phyloP scores from a whole-genome alignment of 1,284 basidiomycete genomes.

The Irpex rosettiformis region DNA sequence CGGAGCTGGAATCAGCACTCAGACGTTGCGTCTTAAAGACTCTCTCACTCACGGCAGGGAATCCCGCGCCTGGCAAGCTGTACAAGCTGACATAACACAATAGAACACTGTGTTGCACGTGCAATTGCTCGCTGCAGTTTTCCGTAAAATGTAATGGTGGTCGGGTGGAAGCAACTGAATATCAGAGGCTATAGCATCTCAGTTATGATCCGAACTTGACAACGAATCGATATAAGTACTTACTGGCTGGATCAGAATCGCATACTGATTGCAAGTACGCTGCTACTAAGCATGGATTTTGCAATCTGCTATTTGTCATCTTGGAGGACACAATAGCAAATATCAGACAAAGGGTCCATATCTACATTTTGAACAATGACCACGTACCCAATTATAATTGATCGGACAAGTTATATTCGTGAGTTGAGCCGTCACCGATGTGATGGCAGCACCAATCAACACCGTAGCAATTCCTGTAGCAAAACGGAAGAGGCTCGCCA shows the following conservation, averaged over 20 bases:
- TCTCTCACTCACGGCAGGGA: not conserved
- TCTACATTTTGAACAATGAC: not conserved
- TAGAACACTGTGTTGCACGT: not conserved
- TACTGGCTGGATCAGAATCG: not conserved
- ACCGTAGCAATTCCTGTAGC: no score
- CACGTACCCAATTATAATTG: not conserved
- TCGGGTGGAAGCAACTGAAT: not conserved
- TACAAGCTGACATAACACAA: not conserved
- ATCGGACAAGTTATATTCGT: not conserved
- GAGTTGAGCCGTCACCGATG: not conserved
- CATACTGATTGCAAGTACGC: not conserved
- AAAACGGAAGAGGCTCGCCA: no score
- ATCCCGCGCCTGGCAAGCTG: not conserved
- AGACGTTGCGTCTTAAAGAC: no score
- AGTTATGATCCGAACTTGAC: not conserved
- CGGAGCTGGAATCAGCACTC: not conserved
- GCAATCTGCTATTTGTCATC: not conserved
- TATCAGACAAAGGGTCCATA: not conserved
- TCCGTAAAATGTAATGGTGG: not conserved
- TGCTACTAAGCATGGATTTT: not conserved
- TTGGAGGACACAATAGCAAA: not conserved
- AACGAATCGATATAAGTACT: not conserved
- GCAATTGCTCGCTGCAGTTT: not conserved
- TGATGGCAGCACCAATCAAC: no score
- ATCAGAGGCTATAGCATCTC: not conserved